Base-by-base conservation (phyloP, 148 eudicot genomes). In the Salicornia ramosissima region DNA sequence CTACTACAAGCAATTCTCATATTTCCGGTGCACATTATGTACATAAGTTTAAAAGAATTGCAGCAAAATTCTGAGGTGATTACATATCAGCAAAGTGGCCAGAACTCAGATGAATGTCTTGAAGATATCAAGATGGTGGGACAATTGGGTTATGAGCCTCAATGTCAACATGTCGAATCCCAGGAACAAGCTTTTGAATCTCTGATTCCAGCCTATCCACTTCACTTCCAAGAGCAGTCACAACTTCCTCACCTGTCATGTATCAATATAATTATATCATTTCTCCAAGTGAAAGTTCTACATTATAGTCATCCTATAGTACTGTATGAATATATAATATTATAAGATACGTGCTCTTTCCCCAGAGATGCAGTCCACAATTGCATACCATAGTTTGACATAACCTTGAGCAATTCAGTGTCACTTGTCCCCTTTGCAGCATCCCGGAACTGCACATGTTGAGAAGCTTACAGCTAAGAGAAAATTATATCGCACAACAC, bases 181-280 rank as follows among this genome's bases (percentile, higher is more conserved):
- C 99, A n/a, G 99, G 99, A 60, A 94, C 97, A 59, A 94, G 86
- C 43, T 79, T 88, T 78, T 89, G 93, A 57, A 94, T 94, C 81
- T 94, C 96, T 51, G 71, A 72, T 61, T 94, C 97, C 40, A 94
- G 86, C 74, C 99, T 83, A 75, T 94, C 97, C 54, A 94, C 99
- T 84, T 94, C 99, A 70, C 96, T 86, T 73, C 99, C 99, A 1
- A 94, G 77, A 69, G 99, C 97, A 24, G 91, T 94, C 46, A 94
- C 99, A 14, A 91, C 86, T 77, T 94, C 96, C 74, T 94, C 97
- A 80, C 99, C 98, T 90, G 80, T 51, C 71, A 79, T 15, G 53
- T 1, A 49, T 4, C 13, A 14, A 13, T 13, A 50, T 29, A 57
- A n/a, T 9, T 26, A 70, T 5, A 22, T 39, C 13, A 50, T 45